Percentiles rank a stretch among this genome's conserved stretches.
Evolutionary conservation across 106 monocot genomes (phyloP).

Genomic region (Chionographis japonica): DNA sequence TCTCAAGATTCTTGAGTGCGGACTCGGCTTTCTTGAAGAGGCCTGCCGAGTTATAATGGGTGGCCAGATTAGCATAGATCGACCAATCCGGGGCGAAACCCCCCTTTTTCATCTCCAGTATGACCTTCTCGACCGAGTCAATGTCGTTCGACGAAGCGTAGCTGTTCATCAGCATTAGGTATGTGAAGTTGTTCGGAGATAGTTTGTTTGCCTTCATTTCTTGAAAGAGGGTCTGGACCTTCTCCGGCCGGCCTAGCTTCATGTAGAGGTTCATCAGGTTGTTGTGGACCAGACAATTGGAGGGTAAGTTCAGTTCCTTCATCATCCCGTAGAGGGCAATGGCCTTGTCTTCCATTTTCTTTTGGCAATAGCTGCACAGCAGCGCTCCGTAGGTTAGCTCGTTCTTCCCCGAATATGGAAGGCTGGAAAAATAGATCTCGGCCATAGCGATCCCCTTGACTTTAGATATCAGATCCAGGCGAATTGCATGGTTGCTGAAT

Average conservation of each 20-base stretch:
- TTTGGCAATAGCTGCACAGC: constrained; percentile 33
- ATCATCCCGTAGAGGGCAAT: constrained; percentile 35
- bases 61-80: constrained; percentile 53
- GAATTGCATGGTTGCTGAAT: constrained; percentile 29
- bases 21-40: constrained; percentile 40
- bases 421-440: constrained; percentile 36
- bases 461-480: constrained; percentile 41
- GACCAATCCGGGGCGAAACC: constrained; percentile 31
- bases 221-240: constrained; percentile 22
- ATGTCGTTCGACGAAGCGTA: constrained; percentile 47
- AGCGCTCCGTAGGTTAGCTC: constrained; percentile 44
- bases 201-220: constrained; percentile 51
- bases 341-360: constrained; percentile 37
- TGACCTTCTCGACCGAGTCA: constrained; percentile 36
- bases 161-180: constrained; percentile 53
- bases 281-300: constrained; percentile 38
- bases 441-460: constrained; percentile 29
- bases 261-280: constrained; percentile 47
- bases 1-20: constrained; percentile 58
- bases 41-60: constrained; percentile 41
- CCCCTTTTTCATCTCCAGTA: constrained; percentile 33
- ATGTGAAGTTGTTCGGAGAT: constrained; percentile 30
- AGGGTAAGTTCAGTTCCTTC: constrained; percentile 39
- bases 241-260: constrained; percentile 46
- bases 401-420: constrained; percentile 28